These are phyloP conservation scores for Dendrobium chrysotoxum DNA, from an alignment of 106 monocot species.

Conservation along the genomic window DNA sequence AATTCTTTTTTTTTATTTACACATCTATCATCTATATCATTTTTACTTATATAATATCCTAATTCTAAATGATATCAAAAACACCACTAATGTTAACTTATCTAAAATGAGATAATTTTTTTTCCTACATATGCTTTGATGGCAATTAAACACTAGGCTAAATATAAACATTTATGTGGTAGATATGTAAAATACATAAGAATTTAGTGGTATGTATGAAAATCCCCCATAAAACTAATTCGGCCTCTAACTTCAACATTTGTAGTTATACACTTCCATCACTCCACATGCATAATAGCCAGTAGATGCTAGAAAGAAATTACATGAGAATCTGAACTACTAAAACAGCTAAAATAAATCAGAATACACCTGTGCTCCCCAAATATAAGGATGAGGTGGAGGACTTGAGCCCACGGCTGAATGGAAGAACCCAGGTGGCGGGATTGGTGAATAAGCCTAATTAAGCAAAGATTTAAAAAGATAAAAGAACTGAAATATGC, in stretches of 20 bases:
- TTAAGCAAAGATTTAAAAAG: conserved; percentile 17
- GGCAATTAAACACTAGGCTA: no score
- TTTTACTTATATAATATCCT: no score
- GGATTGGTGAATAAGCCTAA: conserved; percentile 85
- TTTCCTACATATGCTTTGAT: no score
- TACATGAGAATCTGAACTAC: neutral
- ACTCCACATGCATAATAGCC: neutral
- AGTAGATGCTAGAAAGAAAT: neutral
- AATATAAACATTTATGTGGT: no score
- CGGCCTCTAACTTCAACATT: neutral
- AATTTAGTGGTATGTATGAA: no score
- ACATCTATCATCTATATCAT: no score
- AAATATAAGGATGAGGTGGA: conserved; percentile 87
- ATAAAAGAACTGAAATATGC: neutral
- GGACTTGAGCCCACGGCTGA: conserved; percentile 74
- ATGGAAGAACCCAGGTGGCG: conserved; percentile 82
- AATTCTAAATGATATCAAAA: no score
- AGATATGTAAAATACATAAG: no score
- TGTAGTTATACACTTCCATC: neutral
- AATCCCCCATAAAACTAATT: neutral
- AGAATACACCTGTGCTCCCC: conserved; percentile 87
- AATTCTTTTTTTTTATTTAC: no score
- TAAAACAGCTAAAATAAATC: neutral
- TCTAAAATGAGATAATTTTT: no score
- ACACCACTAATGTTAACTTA: no score